phyloP scores from a whole-genome alignment of 2,329 filamentous ascomycete species.

The Pseudogymnoascus sp. region DNA sequence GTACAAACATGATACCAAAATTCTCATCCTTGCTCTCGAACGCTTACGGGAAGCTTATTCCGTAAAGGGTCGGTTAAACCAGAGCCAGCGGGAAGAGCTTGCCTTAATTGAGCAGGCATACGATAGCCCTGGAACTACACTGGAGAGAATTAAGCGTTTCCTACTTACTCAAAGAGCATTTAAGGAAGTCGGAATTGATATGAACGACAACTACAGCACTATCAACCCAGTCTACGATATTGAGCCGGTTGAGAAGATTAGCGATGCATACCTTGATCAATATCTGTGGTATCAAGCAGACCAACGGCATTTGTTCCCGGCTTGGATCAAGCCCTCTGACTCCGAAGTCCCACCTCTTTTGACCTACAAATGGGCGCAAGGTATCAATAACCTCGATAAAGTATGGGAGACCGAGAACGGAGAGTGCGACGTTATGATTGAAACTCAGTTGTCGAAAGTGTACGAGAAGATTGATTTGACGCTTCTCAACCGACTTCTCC shows the following conservation, averaged over 20 bases:
- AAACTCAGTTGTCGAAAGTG: conserved; percentile 97
- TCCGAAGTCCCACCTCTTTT: conserved; percentile 92
- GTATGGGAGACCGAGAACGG: conserved; percentile 93
- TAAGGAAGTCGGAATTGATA: conserved; percentile 98
- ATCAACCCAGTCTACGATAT: conserved; percentile 99
- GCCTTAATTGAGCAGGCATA: conserved; percentile 97
- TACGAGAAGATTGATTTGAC: conserved; percentile 99
- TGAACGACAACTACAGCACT: conserved; percentile 99
- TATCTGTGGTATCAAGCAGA: conserved; percentile 99
- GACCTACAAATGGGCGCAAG: conserved; percentile 98
- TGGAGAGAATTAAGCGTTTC: conserved; percentile 96
- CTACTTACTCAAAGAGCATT: conserved; percentile 94
- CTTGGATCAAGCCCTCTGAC: conserved; percentile 98
- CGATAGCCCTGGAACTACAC: conserved; percentile 89
- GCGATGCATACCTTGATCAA: conserved; percentile 95
- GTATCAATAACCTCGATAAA: conserved; percentile 93
- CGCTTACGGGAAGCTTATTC: conserved; percentile 92
- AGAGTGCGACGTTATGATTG: conserved; percentile 97
- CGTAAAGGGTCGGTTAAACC: conserved; percentile 91
- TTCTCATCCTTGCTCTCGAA: conserved; percentile 89
- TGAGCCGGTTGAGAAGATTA: conserved; percentile 98
- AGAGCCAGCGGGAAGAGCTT: conserved; percentile 93
- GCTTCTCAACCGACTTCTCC: conserved; percentile 81
- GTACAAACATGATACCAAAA: conserved; percentile 99
- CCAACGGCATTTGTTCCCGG: conserved; percentile 90